Percentiles rank a stretch among this genome's conserved stretches.
These are phyloP conservation scores for Perkinsus chesapeaki DNA, from an alignment of 169 alveolate genomes.

Conservation along the genomic window DNA sequence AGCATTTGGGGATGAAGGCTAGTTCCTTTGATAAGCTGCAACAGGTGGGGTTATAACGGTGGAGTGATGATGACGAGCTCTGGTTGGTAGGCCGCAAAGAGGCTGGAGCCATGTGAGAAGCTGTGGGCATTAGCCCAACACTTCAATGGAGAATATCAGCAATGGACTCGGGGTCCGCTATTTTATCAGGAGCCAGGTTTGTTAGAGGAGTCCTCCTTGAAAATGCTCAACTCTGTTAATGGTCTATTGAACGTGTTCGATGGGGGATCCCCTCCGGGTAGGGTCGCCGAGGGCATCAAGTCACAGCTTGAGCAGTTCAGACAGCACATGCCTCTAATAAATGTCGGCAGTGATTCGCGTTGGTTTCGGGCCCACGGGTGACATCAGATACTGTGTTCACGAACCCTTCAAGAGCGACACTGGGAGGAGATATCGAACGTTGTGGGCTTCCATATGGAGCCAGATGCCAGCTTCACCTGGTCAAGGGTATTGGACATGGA, in stretches of 20 bases:
- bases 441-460: conserved; percentile 62
- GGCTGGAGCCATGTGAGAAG: conserved; percentile 9
- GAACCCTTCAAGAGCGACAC: conserved; percentile 72
- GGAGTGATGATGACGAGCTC: not conserved
- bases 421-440: conserved; percentile 67
- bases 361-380: not conserved
- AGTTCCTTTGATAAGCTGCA: not conserved
- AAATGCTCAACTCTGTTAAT: conserved; percentile 24
- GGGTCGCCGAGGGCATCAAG: conserved; percentile 29
- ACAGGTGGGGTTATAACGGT: not conserved
- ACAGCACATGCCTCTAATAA: conserved; percentile 48
- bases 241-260: conserved; percentile 18
- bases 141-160: conserved; percentile 6
- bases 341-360: conserved; percentile 50
- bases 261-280: conserved; percentile 3
- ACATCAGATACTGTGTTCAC: not conserved
- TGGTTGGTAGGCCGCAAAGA: not conserved
- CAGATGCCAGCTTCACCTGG: conserved; percentile 49
- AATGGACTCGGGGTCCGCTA: conserved; percentile 27
- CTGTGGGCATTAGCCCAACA: not conserved
- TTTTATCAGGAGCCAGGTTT: conserved; percentile 11
- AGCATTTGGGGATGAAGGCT: not conserved
- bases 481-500: conserved; percentile 36
- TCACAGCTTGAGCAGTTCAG: conserved; percentile 44
- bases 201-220: conserved; percentile 17